Conservation (phyloP, 2,329 filamentous ascomycete species). For the Lomentospora prolificans region DNA sequence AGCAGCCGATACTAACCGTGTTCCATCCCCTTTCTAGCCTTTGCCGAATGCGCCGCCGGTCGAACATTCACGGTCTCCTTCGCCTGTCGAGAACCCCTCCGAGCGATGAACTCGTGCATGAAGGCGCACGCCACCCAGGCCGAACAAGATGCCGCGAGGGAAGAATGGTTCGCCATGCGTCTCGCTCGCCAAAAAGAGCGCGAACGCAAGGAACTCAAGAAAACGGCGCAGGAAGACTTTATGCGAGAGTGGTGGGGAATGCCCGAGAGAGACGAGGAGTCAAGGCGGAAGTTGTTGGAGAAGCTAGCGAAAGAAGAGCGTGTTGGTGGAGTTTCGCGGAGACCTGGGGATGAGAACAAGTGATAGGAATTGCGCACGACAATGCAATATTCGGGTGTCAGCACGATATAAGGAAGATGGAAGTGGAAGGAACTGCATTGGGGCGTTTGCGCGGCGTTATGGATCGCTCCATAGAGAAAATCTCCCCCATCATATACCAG, state of each 20-base stretch:
- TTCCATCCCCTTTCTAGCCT: slow-evolving; percentile 45
- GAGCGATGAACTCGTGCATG: slow-evolving; percentile 93
- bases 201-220: slow-evolving; percentile 49
- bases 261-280: slow-evolving; percentile 44
- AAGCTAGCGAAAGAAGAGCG: slow-evolving; percentile 40
- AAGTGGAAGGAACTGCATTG: background rate
- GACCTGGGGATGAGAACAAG: slow-evolving; percentile 7
- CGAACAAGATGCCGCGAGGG: slow-evolving; percentile 78
- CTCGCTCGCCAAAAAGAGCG: slow-evolving; percentile 59
- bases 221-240: slow-evolving; percentile 54
- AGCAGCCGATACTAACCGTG: too few relatives aligned
- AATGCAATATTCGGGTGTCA: too few relatives aligned
- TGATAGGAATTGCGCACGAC: too few relatives aligned
- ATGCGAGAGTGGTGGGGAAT: slow-evolving; percentile 60
- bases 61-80: slow-evolving; percentile 84
- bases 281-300: slow-evolving; percentile 39
- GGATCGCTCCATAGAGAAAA: slow-evolving; percentile 4
- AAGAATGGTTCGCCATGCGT: slow-evolving; percentile 83
- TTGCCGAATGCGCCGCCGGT: slow-evolving; percentile 79
- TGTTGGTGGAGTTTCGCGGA: slow-evolving; percentile 41
- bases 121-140: slow-evolving; percentile 70
- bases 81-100: slow-evolving; percentile 68
- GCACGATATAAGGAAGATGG: background rate
- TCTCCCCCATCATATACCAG: slow-evolving; percentile 6
- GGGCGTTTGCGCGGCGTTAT: background rate